Conservation (phyloP, 495 filamentous ascomycete genomes). For the Penicillium coffeae region DNA sequence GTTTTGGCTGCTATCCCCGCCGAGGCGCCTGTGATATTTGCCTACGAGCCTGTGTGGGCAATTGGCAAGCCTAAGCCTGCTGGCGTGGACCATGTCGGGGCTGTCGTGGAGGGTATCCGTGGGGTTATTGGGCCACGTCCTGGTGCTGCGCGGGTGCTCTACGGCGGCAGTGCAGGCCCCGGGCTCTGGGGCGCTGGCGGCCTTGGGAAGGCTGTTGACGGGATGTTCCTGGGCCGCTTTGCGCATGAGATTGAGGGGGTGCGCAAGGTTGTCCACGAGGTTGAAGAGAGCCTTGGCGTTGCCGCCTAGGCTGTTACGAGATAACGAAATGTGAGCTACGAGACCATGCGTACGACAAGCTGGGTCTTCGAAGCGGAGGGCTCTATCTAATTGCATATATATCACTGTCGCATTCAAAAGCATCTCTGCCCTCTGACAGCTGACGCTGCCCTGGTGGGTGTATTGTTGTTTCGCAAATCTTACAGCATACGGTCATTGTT, state of each 20-base stretch:
- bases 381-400: not conserved
- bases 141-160: conserved; percentile 62
- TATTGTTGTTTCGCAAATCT: conserved; percentile 17
- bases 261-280: conserved; percentile 63
- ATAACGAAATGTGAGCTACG: not conserved
- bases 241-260: conserved; percentile 70
- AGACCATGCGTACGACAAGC: not conserved
- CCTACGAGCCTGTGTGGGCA: conserved; percentile 89
- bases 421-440: not conserved
- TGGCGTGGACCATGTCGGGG: conserved; percentile 63
- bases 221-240: conserved; percentile 78
- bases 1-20: conserved; percentile 55
- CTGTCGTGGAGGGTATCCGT: conserved; percentile 62
- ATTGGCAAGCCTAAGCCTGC: conserved; percentile 76
- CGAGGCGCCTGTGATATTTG: conserved; percentile 68
- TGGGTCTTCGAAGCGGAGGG: not conserved
- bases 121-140: conserved; percentile 35
- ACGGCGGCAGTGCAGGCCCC: conserved; percentile 77
- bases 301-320: conserved; percentile 1
- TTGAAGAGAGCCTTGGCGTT: conserved; percentile 44
- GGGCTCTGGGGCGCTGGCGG: conserved; percentile 60
- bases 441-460: too few relatives aligned
- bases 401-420: not conserved
- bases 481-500: conserved; percentile 22
- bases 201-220: conserved; percentile 67